A percentile compares a stretch with the other conserved stretches of the same genome.
phyloP scores from a whole-genome alignment of 331 rosid genomes.

The Malus hybrid region DNA sequence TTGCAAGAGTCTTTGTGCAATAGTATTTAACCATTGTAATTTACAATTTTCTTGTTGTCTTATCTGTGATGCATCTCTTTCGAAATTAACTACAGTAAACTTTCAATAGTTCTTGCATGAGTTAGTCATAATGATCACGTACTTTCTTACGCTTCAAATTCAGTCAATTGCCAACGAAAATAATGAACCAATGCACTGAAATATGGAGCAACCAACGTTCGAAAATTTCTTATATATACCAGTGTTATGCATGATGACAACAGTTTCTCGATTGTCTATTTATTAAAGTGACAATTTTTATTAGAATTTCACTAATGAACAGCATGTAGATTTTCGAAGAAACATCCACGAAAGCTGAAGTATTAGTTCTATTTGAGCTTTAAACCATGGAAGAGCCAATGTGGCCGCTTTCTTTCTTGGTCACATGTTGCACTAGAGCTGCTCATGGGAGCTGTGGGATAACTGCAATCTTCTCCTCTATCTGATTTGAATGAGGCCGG shows the following conservation, averaged over 20 bases:
- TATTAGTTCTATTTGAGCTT: slow-evolving; percentile 46
- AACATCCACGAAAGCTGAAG: slow-evolving; percentile 21
- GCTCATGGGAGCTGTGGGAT: slow-evolving; percentile 65
- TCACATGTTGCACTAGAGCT: slow-evolving; percentile 68
- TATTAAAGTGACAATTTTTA: slow-evolving; percentile 36
- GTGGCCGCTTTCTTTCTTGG: slow-evolving; percentile 64
- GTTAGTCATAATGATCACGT: slow-evolving; percentile 3
- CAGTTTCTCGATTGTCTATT: slow-evolving; percentile 25
- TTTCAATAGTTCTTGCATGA: slow-evolving; percentile 10
- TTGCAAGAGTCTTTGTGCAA: slow-evolving; percentile 4
- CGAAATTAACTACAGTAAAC: not conserved
- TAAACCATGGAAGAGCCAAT: slow-evolving; percentile 79
- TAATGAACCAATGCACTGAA: not conserved
- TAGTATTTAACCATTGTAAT: not conserved
- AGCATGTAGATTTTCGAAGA: slow-evolving; percentile 26
- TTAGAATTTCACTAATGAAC: slow-evolving; percentile 49
- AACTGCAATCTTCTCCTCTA: slow-evolving; percentile 62
- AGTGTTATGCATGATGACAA: slow-evolving; percentile 11
- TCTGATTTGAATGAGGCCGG: slow-evolving; percentile 63
- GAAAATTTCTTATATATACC: slow-evolving; percentile 34
- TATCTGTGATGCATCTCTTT: not conserved
- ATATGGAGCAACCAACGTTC: slow-evolving; percentile 7
- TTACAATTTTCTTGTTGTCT: slow-evolving; percentile 4
- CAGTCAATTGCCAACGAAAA: too few relatives aligned
- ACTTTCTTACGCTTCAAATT: not conserved